A percentile compares a stretch with the other conserved stretches of the same genome.
These are phyloP conservation scores for Entomortierella chlamydospora DNA, from an alignment of 192 early-diverging fungal species.

Conservation along the genomic window DNA sequence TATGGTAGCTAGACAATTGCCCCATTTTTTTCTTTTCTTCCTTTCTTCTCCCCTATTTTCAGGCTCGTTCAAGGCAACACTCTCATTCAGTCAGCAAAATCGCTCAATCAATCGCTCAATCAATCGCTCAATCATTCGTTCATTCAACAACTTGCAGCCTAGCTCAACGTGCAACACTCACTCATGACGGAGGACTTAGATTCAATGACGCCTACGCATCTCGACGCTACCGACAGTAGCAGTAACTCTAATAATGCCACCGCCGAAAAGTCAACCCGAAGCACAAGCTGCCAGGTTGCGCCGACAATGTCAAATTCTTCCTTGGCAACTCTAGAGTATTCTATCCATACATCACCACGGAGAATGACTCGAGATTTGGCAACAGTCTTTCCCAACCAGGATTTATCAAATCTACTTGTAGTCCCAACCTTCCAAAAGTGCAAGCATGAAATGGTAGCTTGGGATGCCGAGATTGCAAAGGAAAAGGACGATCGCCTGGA, in stretches of 20 bases:
- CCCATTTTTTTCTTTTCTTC: too few relatives aligned
- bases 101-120: too few relatives aligned
- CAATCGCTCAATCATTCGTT: too few relatives aligned
- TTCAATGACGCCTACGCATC: constrained; percentile 10
- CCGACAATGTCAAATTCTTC: constrained; percentile 34
- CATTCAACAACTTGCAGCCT: too few relatives aligned
- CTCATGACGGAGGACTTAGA: constrained; percentile 35
- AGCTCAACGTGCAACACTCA: constrained; percentile 35
- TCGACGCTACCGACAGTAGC: constrained; percentile 5
- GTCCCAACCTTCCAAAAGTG: constrained; percentile 88
- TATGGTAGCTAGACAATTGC: too few relatives aligned
- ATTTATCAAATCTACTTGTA: constrained; percentile 68
- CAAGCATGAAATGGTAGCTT: constrained; percentile 79
- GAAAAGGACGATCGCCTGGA: constrained; percentile 88
- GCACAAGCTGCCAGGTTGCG: constrained; percentile 4
- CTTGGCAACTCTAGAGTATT: constrained; percentile 59
- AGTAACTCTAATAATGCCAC: background rate
- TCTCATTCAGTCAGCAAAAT: too few relatives aligned
- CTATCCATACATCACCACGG: constrained; percentile 59
- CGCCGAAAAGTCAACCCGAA: background rate
- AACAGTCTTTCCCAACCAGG: constrained; percentile 74
- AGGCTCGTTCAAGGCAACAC: too few relatives aligned
- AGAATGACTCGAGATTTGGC: constrained; percentile 75
- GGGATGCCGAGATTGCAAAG: constrained; percentile 71
- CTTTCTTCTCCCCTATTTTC: too few relatives aligned